phyloP scores from a whole-genome alignment of 768 basidiomycete genomes.

The Russula griseocarnosa region DNA sequence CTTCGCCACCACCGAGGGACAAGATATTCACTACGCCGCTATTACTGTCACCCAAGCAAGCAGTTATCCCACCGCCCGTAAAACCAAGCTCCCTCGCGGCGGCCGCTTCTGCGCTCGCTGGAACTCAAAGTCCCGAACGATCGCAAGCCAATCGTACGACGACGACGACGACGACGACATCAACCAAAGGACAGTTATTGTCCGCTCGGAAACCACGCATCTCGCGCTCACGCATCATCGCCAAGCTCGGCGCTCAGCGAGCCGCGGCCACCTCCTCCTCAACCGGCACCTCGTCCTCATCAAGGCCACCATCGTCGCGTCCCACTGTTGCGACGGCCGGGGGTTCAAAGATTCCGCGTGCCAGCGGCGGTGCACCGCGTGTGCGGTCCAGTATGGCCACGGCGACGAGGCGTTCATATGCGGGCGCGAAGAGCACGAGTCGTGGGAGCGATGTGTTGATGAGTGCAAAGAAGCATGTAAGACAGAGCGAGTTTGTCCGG shows the following conservation, averaged over 20 bases:
- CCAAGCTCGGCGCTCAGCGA: constrained; percentile 69
- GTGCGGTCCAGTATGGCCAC: constrained; percentile 48
- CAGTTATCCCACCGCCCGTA: constrained; percentile 26
- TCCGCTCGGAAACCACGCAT: constrained; percentile 66
- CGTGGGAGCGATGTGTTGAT: constrained; percentile 42
- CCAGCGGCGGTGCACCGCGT: constrained; percentile 28
- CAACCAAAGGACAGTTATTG: constrained; percentile 34
- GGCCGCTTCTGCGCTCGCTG: constrained; percentile 30
- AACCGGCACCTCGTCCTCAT: background rate
- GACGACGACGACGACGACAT: constrained; percentile 26
- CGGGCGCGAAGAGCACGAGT: constrained; percentile 32
- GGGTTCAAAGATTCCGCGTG: constrained; percentile 18
- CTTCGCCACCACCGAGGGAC: constrained; percentile 29
- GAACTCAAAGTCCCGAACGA: constrained; percentile 8
- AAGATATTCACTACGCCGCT: constrained; percentile 56
- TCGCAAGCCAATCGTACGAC: too few species aligned
- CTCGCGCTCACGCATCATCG: constrained; percentile 77
- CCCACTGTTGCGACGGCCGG: constrained; percentile 21
- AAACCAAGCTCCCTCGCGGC: constrained; percentile 34
- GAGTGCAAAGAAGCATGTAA: constrained; percentile 67
- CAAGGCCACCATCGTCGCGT: background rate
- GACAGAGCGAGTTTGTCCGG: constrained; percentile 72
- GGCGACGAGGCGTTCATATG: constrained; percentile 35
- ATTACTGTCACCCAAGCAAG: constrained; percentile 31
- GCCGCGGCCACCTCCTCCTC: constrained; percentile 35